Evolutionary conservation across 2,329 filamentous ascomycete species (phyloP), one percentile per base, ranked within the genome.

Genomic region (Pseudogymnoascus sp.): DNA sequence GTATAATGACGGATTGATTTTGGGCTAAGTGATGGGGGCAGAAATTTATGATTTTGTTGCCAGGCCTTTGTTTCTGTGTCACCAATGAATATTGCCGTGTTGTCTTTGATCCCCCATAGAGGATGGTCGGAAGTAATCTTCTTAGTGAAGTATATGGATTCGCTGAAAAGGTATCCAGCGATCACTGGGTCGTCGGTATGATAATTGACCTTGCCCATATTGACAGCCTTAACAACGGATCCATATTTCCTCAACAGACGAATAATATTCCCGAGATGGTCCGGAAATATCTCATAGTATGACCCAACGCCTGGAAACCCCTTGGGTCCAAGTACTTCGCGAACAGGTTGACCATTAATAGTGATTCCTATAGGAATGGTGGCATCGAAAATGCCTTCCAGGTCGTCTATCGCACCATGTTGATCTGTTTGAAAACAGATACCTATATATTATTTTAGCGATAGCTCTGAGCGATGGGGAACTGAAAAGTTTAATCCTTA

Each of bases 1-100:
- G 82, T 78, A 65, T 87, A 87, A 67, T 87, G 84, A 0, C 81
- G 76, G 3, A 87, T 83, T 0, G 84, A 84, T 68, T 84, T 85
- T 34, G 84, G 84, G 0, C 79, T 79, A 9, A 87, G 74, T 0
- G 82, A 80, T 0, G 85, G 84, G 0, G 84, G 83, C 0, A 87
- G 67, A 71, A 86, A 88, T 70, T 87, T 88, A 75, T 87, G 85
- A 0, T 80, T 79, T 0, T 78, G 68, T 23, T 72, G 70, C 80
- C 80, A 85, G 62, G 79, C 76, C 14, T 78, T 75, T 0, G 78
- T 80, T 18, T 82, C 76, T 0, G 82, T 84, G 67, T 84, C 82
- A 65, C 77, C 75, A 3, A 79, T 64, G 67, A 82, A 82, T 36
- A 82, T 72, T 0, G 77, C 75, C 18, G 77, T 72, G 5, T 71